Evolutionary conservation across 257 asterid species (phyloP).

Genomic region (Petunia secreta): DNA sequence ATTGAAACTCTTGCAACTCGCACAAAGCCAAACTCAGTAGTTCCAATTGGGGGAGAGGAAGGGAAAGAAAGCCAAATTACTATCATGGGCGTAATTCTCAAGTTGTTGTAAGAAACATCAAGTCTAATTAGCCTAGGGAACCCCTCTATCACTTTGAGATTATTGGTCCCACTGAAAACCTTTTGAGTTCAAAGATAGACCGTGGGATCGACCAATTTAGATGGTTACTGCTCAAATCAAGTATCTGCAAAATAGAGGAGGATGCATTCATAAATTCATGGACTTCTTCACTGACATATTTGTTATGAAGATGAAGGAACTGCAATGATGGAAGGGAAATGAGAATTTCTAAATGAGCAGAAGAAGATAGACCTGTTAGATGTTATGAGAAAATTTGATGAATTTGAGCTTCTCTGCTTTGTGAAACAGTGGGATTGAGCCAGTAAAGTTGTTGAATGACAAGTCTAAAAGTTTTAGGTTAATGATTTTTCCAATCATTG

Average conservation of each 20-base stretch:
- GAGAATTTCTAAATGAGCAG: conserved; percentile 22
- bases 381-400: conserved; percentile 28
- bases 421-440: conserved; percentile 28
- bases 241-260: conserved; percentile 14
- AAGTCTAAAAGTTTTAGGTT: conserved; percentile 28
- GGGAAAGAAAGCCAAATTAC: background rate
- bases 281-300: conserved; percentile 21
- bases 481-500: conserved; percentile 23
- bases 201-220: conserved; percentile 35
- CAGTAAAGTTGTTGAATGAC: conserved; percentile 20
- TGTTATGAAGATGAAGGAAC: background rate
- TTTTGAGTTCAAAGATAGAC: conserved; percentile 30
- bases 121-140: conserved; percentile 29
- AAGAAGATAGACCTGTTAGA: conserved; percentile 26
- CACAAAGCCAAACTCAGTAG: conserved; percentile 38
- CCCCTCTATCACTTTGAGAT: conserved; percentile 25
- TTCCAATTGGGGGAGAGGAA: conserved; percentile 16
- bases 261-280: conserved; percentile 21
- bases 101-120: conserved; percentile 40
- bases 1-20: conserved; percentile 36
- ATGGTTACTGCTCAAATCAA: conserved; percentile 32
- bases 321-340: conserved; percentile 29
- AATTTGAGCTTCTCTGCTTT: background rate
- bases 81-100: conserved; percentile 27
- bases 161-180: conserved; percentile 31